phyloP scores from a whole-genome alignment of 2,329 filamentous ascomycete species.

The Colletotrichum sp. region DNA sequence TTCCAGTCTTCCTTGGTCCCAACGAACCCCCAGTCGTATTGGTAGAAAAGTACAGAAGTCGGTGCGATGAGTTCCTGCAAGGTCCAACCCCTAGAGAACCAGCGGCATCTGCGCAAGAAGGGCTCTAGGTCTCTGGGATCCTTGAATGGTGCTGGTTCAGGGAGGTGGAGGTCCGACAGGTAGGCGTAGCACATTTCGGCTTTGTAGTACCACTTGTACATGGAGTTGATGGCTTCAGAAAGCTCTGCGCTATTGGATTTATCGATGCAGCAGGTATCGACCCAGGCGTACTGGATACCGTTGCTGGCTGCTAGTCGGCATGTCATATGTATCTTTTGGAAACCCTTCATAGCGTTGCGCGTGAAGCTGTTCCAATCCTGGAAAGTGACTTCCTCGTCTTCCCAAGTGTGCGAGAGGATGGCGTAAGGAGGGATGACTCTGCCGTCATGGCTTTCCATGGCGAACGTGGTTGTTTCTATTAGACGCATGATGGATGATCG shows the following conservation, averaged over 20 bases:
- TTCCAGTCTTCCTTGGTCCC: rapidly evolving
- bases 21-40: neutral
- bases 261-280: neutral
- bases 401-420: constrained; percentile 35
- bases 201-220: neutral
- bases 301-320: rapidly evolving
- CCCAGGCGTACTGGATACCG: neutral
- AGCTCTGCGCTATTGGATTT: neutral
- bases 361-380: neutral
- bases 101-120: neutral
- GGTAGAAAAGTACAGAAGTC: neutral
- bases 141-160: too few relatives aligned
- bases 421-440: constrained; percentile 29
- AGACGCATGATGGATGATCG: neutral
- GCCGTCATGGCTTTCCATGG: rapidly evolving
- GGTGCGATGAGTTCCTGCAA: neutral
- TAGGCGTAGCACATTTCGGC: neutral
- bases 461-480: neutral
- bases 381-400: constrained; percentile 28
- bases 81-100: neutral
- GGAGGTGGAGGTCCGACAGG: neutral
- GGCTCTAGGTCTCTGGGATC: rapidly evolving
- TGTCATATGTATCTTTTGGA: neutral
- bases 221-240: neutral
- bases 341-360: rapidly evolving